phyloP scores from a whole-genome alignment of 345 rosid species.

The Geranium brycei region DNA sequence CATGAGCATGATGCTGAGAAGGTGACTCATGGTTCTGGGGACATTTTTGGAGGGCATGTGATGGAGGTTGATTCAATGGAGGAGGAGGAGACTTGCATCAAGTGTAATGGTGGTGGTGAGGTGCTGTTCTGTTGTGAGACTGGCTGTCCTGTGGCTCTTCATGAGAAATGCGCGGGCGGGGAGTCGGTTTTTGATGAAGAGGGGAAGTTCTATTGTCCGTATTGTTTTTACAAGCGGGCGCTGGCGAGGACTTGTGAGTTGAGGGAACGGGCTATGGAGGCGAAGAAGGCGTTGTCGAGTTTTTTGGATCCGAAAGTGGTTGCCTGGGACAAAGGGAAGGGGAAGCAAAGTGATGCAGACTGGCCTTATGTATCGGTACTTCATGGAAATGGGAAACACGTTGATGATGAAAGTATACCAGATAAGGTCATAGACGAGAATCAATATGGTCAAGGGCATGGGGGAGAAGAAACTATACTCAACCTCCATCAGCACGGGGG shows the following conservation, averaged over 20 bases:
- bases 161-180: slow-evolving; percentile 22
- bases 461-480: no score
- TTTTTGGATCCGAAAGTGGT: slow-evolving; percentile 14
- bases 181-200: slow-evolving; percentile 27
- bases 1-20: no score
- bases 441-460: no score
- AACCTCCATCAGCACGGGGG: no score
- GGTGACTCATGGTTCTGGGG: no score
- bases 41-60: slow-evolving; percentile 1
- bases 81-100: slow-evolving; percentile 17
- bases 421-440: no score
- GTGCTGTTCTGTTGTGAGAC: slow-evolving; percentile 26
- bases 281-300: slow-evolving; percentile 13
- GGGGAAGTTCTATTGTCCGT: slow-evolving; percentile 52
- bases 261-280: slow-evolving; percentile 23
- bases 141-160: slow-evolving; percentile 35
- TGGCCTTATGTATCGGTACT: slow-evolving; percentile 1
- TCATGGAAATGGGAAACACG: no score
- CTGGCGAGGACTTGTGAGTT: slow-evolving; percentile 13
- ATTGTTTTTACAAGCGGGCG: slow-evolving; percentile 42
- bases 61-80: slow-evolving; percentile 8
- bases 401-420: no score
- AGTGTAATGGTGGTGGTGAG: slow-evolving; percentile 20
- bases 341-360: not conserved
- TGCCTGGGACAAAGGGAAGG: slow-evolving; percentile 1